Base-by-base conservation (phyloP, 2,329 filamentous ascomycete species). In the Cladorrhinum sp. region DNA sequence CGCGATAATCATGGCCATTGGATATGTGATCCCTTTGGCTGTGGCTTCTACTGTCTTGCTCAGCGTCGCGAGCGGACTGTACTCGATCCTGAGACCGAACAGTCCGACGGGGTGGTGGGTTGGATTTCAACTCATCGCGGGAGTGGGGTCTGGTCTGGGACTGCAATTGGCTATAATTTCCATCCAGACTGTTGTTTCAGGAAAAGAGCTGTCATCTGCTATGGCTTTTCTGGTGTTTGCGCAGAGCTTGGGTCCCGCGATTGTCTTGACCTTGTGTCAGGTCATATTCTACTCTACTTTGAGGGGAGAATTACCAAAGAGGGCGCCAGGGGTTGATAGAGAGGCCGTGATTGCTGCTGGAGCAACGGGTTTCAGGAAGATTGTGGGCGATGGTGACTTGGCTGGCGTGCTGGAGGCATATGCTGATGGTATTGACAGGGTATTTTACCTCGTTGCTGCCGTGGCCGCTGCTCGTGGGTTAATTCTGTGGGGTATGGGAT, bases 391-490 rank as follows among this genome's bases (percentile, higher is more conserved):
- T 2, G 63, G 60, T 2, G 62, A 70, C 6, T 36, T 79, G 1
- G 62, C 66, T 0, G 72, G 68, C 12, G 71, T 78, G 1, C 56
- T 78, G 13, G 10, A 58, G 8, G 72, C 76, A 3, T 79, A 78
- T 60, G 65, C 68, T 23, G 67, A 72, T 48, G 70, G 69, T 49
- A 59, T 79, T 12, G 69, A 74, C 55, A 61, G 65, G 0, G 69
- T 74, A 0, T 78, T 79, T 51, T 79, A 77, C 62, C 61, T 79
- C 2, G 41, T 51, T 9, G 61, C 32, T 3, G 54, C 45, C 22
- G 27, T 12, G 12, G 36, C 55, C 6, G 49, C 29, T 8, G 50
- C 29, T 4, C 5, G 32, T 13, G 4, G 7, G 8, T 5, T 55
- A 1, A 3, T 55, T 25, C 13, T 55, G 7, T 55, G 53, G 53